Evolutionary conservation across 2,329 filamentous ascomycete genomes (phyloP).

Genomic region (Xylariaceae sp.): DNA sequence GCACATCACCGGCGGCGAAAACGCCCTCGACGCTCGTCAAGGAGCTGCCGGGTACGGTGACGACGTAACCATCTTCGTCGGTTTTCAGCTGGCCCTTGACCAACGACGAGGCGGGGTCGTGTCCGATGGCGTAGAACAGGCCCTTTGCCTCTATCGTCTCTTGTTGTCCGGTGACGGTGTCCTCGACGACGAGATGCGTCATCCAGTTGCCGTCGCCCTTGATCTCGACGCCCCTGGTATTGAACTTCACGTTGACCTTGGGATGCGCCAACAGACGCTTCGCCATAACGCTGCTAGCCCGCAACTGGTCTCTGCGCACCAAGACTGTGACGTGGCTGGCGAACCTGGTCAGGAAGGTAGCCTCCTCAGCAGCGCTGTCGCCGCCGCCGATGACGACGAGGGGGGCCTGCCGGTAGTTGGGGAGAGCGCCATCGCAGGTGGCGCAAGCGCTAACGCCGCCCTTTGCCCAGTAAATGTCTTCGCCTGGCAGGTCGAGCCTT

Average conservation of each 20-base stretch:
- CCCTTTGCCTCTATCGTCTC: constrained; percentile 87
- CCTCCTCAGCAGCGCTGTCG: constrained; percentile 95
- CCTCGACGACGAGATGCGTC: constrained; percentile 79
- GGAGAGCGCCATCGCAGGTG: constrained; percentile 93
- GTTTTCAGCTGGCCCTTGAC: constrained; percentile 87
- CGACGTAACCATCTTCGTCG: constrained; percentile 85
- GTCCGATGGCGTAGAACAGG: constrained; percentile 94
- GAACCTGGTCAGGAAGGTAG: constrained; percentile 96
- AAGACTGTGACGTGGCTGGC: constrained; percentile 91
- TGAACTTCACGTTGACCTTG: constrained; percentile 87
- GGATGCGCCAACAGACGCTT: constrained; percentile 73
- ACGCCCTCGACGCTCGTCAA: constrained; percentile 85
- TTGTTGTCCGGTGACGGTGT: constrained; percentile 67
- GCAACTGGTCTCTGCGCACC: constrained; percentile 78
- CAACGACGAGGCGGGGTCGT: constrained; percentile 86
- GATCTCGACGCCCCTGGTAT: constrained; percentile 75
- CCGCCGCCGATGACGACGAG: constrained; percentile 94
- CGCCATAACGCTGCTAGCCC: constrained; percentile 89
- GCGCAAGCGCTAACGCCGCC: constrained; percentile 94
- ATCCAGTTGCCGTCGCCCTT: constrained; percentile 84
- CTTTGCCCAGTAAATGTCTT: constrained; percentile 96
- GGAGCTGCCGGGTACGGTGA: constrained; percentile 79
- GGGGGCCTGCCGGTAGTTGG: constrained; percentile 95
- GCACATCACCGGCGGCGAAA: constrained; percentile 94
- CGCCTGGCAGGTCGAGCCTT: constrained; percentile 74